Percentiles rank a stretch among this genome's conserved stretches.
Conservation (phyloP, 2,329 filamentous ascomycete genomes). For the Xylaria sp. region DNA sequence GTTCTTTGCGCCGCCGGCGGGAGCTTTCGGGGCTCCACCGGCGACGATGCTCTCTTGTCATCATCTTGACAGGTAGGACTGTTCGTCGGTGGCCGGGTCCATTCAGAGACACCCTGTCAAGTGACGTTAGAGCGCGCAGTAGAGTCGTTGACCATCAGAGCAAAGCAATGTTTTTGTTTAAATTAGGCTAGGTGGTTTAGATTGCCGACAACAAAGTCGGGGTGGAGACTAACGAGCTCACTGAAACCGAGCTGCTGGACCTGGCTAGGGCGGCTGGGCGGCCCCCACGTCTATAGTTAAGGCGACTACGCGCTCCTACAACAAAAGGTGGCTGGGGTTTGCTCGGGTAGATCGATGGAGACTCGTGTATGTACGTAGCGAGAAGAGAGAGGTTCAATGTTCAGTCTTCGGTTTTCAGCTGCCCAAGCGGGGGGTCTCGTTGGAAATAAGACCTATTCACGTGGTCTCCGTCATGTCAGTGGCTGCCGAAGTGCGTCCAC, state of each 20-base stretch:
- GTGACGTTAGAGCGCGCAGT: conserved; percentile 5
- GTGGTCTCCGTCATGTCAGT: neutral
- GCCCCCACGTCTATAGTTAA: conserved; percentile 3
- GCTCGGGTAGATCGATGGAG: no score
- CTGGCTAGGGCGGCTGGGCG: conserved; percentile 5
- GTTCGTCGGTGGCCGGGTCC: conserved; percentile 24
- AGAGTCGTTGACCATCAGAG: conserved; percentile 22
- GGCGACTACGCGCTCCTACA: neutral
- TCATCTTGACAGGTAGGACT: conserved; percentile 46
- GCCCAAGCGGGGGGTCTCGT: neutral
- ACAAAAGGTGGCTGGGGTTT: conserved; percentile 16
- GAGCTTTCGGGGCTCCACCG: conserved; percentile 60
- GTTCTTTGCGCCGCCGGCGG: conserved; percentile 53
- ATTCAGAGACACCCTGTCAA: conserved; percentile 26
- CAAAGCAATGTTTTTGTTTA: conserved; percentile 24
- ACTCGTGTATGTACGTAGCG: no score
- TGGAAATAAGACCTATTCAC: neutral
- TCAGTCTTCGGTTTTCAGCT: neutral
- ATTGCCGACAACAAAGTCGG: conserved; percentile 18
- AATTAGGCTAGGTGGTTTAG: no score
- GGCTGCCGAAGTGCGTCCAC: neutral
- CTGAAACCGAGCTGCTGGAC: conserved; percentile 14
- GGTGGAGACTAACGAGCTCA: conserved; percentile 18
- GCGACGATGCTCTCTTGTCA: conserved; percentile 53
- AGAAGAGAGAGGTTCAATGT: no score